These are phyloP conservation scores for Tetrapyrgos nigripes DNA, from an alignment of 1,284 basidiomycete genomes.

Conservation along the genomic window DNA sequence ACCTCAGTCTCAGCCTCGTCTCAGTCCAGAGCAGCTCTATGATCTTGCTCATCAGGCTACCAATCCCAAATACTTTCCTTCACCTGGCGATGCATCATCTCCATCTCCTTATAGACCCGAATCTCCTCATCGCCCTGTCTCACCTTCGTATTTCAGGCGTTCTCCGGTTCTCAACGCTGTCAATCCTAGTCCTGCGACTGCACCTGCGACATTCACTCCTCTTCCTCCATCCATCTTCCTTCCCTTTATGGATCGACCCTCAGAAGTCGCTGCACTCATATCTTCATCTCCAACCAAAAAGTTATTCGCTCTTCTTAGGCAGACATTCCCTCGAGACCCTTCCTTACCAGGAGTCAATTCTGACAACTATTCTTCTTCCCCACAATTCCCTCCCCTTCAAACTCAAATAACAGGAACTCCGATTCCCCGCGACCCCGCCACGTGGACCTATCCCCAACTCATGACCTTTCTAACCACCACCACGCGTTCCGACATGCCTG, in stretches of 20 bases:
- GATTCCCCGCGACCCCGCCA: conserved; percentile 51
- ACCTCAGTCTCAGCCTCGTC: conserved; percentile 41
- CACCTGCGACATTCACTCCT: conserved; percentile 68
- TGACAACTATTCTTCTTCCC: conserved; percentile 26
- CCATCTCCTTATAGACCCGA: conserved; percentile 22
- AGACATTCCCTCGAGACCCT: conserved; percentile 57
- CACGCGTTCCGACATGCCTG: conserved; percentile 62
- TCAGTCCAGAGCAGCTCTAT: conserved; percentile 71
- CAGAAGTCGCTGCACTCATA: conserved; percentile 69
- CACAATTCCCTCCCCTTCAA: neutral
- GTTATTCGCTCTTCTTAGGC: conserved; percentile 71
- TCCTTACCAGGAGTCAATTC: conserved; percentile 17
- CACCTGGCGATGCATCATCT: conserved; percentile 25
- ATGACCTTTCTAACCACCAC: conserved; percentile 64
- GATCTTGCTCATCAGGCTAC: conserved; percentile 68
- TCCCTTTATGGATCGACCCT: conserved; percentile 77
- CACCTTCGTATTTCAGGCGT: conserved; percentile 6
- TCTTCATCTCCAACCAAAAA: conserved; percentile 66
- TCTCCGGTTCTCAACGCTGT: neutral
- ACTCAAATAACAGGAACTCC: neutral
- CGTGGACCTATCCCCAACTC: conserved; percentile 67
- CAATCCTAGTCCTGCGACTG: conserved; percentile 16
- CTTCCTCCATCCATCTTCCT: conserved; percentile 74
- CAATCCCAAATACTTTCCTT: conserved; percentile 41
- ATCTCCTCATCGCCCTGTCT: conserved; percentile 16